Conservation (phyloP, 345 rosid genomes). For the Psidium friedrichsthalianum region DNA sequence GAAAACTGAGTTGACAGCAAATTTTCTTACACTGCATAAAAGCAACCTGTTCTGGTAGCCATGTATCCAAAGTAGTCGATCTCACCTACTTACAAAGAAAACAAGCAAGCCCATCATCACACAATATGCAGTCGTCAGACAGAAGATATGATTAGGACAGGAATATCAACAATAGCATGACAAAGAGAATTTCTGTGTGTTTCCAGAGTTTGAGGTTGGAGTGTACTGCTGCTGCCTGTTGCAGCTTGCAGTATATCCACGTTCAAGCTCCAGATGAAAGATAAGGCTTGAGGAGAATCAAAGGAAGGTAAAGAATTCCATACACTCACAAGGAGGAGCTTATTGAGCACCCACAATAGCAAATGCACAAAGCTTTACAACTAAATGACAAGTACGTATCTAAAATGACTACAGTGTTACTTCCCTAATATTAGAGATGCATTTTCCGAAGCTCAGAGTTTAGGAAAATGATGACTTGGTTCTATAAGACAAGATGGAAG, state of each 20-base stretch:
- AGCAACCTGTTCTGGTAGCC: slow-evolving; percentile 50
- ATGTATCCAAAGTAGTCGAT: slow-evolving; percentile 50
- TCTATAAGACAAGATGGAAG: background rate
- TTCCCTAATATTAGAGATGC: background rate
- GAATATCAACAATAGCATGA: background rate
- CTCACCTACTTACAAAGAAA: slow-evolving; percentile 26
- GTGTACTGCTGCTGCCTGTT: background rate
- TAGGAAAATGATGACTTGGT: background rate
- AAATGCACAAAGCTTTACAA: background rate
- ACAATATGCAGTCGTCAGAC: background rate
- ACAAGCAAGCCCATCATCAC: background rate
- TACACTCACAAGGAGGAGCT: background rate
- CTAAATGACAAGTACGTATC: background rate
- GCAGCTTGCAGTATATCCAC: background rate
- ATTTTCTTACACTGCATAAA: slow-evolving; percentile 30
- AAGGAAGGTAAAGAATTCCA: background rate
- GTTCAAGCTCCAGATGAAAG: background rate
- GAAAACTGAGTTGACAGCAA: background rate
- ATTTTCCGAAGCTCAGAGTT: background rate
- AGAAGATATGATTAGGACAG: background rate
- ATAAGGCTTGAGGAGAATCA: background rate
- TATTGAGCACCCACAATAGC: background rate
- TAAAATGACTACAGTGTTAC: background rate
- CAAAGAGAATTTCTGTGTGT: background rate
- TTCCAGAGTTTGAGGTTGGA: background rate